These are phyloP conservation scores for Sporisorium iseilematis-ciliati DNA, from an alignment of 1,284 basidiomycete species.

Conservation along the genomic window DNA sequence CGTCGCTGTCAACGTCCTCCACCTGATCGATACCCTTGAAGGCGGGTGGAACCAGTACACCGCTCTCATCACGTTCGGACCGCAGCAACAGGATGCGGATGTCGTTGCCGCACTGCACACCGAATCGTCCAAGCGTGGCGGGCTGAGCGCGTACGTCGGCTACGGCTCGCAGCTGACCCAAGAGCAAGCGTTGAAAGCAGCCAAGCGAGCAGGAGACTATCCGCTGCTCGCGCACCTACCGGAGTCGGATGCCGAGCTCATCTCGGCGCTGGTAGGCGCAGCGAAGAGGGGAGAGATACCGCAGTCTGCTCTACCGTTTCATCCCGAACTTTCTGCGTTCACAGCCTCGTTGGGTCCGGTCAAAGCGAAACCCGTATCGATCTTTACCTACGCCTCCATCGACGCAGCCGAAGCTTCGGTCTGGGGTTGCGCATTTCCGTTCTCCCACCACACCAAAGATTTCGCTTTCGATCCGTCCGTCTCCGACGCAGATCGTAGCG, in stretches of 20 bases:
- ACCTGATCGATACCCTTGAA: constrained; percentile 9
- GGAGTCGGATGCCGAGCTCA: constrained; percentile 7
- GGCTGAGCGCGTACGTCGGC: constrained; percentile 17
- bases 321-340: constrained; percentile 29
- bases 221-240: constrained; percentile 24
- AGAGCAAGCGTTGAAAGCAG: constrained; percentile 11
- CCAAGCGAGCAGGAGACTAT: background rate
- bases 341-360: constrained; percentile 25
- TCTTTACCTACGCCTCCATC: constrained; percentile 31
- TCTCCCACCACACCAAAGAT: constrained; percentile 36
- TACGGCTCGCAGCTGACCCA: constrained; percentile 21
- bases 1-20: constrained; percentile 15
- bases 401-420: constrained; percentile 11
- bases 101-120: constrained; percentile 12
- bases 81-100: constrained; percentile 21
- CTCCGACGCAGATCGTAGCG: constrained; percentile 19
- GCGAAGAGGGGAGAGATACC: constrained; percentile 21
- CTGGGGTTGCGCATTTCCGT: constrained; percentile 43
- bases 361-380: constrained; percentile 13
- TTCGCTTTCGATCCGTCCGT: constrained; percentile 13
- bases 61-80: constrained; percentile 18
- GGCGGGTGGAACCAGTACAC: constrained; percentile 38
- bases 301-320: constrained; percentile 29
- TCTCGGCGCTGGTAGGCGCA: constrained; percentile 17
- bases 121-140: constrained; percentile 16